A percentile compares a stretch with the other conserved stretches of the same genome.
Conservation (phyloP, 1,284 basidiomycete species). For the Phellopilus nigrolimitatus region DNA sequence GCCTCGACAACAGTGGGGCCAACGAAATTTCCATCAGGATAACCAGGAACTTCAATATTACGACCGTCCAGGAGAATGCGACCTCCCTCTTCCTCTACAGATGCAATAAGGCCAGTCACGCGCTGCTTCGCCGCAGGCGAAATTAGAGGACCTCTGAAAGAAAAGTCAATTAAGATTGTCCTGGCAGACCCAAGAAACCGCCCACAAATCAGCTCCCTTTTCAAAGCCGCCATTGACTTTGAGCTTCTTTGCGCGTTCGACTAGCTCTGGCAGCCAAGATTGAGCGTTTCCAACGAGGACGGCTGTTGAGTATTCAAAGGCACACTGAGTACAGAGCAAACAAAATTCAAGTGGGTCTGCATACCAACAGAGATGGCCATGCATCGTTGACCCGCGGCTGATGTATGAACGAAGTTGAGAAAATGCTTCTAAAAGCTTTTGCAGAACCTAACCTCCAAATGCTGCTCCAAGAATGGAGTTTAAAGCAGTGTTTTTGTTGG, state of each 20-base stretch:
- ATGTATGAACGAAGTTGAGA: conserved; percentile 42
- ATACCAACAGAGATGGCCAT: conserved; percentile 91
- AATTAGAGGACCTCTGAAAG: conserved; percentile 84
- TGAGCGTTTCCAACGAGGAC: conserved; percentile 84
- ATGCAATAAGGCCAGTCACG: conserved; percentile 74
- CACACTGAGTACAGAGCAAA: not conserved
- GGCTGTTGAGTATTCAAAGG: conserved; percentile 35
- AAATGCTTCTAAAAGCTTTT: conserved; percentile 36
- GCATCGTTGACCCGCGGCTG: conserved; percentile 94
- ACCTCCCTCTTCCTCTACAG: conserved; percentile 83
- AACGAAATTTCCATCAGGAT: conserved; percentile 92
- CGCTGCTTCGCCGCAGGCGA: conserved; percentile 83
- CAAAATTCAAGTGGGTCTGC: conserved; percentile 25
- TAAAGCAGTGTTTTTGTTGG: conserved; percentile 90
- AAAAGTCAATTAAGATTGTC: conserved; percentile 14
- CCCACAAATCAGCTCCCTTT: conserved; percentile 78
- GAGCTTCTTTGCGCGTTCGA: conserved; percentile 79
- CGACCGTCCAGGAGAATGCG: conserved; percentile 88
- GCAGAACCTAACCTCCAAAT: conserved; percentile 69
- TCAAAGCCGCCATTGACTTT: conserved; percentile 92
- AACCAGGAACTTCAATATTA: conserved; percentile 61
- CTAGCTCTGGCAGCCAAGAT: conserved; percentile 82
- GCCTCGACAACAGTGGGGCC: conserved; percentile 91
- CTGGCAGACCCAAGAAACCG: conserved; percentile 19
- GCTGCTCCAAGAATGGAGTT: conserved; percentile 95